Evolutionary conservation across 2,329 filamentous ascomycete species (phyloP).

Genomic region (Arthrobotrys pseudoclavata): DNA sequence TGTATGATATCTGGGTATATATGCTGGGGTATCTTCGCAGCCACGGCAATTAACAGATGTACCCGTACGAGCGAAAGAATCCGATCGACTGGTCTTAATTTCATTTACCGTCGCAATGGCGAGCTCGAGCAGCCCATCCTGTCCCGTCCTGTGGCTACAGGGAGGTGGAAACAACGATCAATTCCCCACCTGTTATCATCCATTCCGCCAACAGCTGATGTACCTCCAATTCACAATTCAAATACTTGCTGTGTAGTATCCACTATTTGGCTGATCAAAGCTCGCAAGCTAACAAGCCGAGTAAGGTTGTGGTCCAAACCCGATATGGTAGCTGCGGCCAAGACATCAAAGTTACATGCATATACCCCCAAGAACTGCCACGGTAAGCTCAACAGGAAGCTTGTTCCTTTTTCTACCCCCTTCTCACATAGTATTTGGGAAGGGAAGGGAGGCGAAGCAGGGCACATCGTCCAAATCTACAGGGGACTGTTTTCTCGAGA

Average conservation of each 20-base stretch:
- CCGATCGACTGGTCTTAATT: neutral
- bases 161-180: constrained; percentile 1
- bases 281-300: neutral
- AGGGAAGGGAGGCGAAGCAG: neutral
- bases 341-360: constrained; percentile 19
- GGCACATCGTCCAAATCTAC: neutral
- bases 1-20: too few species aligned
- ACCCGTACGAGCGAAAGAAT: neutral
- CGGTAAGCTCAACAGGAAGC: constrained; percentile 6
- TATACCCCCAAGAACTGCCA: constrained; percentile 9
- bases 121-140: constrained; percentile 5
- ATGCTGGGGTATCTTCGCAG: too few species aligned
- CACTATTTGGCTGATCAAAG: neutral
- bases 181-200: constrained; percentile 5
- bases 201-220: too few species aligned
- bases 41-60: too few species aligned
- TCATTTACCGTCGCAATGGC: constrained; percentile 10
- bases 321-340: neutral
- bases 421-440: neutral
- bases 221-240: neutral
- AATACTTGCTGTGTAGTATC: too few species aligned
- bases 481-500: neutral
- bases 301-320: neutral
- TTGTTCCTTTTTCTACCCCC: neutral
- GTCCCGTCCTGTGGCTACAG: neutral